Base-by-base conservation (phyloP, 495 filamentous ascomycete genomes). In the Aspergillus nidulans region DNA sequence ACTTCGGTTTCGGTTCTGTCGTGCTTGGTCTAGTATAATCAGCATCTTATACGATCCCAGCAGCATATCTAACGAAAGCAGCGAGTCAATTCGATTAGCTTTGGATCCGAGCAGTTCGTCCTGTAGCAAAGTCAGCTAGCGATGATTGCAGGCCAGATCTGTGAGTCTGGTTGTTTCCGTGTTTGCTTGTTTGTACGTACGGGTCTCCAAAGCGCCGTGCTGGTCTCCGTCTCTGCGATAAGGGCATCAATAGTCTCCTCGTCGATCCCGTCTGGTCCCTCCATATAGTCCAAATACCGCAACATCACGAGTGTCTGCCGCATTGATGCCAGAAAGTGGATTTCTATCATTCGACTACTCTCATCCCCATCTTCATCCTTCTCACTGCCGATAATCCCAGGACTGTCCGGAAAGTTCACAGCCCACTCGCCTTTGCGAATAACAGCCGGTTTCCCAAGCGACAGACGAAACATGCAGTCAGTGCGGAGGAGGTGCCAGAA, bases 301-400 rank as follows among this genome's bases (percentile, higher is more conserved):
- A 64, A 21, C n/a, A 53, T 18, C 2, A 61, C 54, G 5, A 64
- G 34, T 0, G 58, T 53, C 4, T 57, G 53, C 2, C 62, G 52
- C 62, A 64, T 64, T n/a, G 56, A 62, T n/a, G 59, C 62, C 3
- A 64, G 46, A 19, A 64, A 64, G 47, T 64, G 62, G 20, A 64
- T 64, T 20, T 64, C 59, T 8, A 64, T 43, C 16, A 57, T 57
- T 3, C 53, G 16, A 9, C 4, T 28, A 9, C 26, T 9, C 26
- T 28, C 9, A 4, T 28, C 26, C 26, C 9, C 26, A 28, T 28
- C 46, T 41, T 64, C 25, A 21, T 57, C 56, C 3, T 52, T 49
- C 6, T 42, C 36, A 6, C 16, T 39, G 20, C 56, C 62, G 16
- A 18, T 57, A 18, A 64, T 64, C 4, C 49, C 59, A 1, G 59